Evolutionary conservation across 108 stramenopile genomes (phyloP), one percentile per base, ranked within the genome.

Genomic region (Cyclostephanos invisitatus): DNA sequence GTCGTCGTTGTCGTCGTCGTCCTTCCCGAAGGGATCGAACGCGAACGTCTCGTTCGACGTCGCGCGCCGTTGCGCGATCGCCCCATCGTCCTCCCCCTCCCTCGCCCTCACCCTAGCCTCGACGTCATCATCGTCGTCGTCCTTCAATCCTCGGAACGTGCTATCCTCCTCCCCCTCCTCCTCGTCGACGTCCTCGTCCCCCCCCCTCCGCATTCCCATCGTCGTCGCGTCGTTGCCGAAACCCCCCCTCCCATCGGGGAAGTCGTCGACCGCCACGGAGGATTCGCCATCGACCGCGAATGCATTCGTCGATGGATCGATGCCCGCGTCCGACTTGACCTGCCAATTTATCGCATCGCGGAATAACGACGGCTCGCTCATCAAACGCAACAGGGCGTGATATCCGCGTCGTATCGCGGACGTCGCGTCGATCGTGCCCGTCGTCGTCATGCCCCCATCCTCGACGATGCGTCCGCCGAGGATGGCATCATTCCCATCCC

Each of bases 81-180:
- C 18, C 18, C 5, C 37, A 37, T 37, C 37, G 2, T 59, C 28
- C 36, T 15, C 36, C 37, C 35, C 28, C 28, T 59, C 10, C 2
- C 5, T 22, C 15, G 29, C 37, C 18, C n/a, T 59, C 5, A 5
- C 32, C 28, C 17, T 58, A 2, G 20, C 27, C 28, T 3, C 27
- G 5, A 8, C 36, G n/a, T 7, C 36, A 15, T 8, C 60, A 12
- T 68, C 47, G 29, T 64, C 54, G 6, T 51, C 62, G 25, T 71
- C 70, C 18, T 62, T n/a, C 68, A 62, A 27, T 27, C 70, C 75
- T 29, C 66, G n/a, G 47, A 72, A 40, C 3, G 54, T 72, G 24
- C 72, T 68, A 22, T 68, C 72, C 27, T 56, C 67, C 32, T 91
- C 67, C 32, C 89, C 91, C 38, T 85, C 87, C 72, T 87, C 85